Base-by-base conservation (phyloP, 2,329 filamentous ascomycete genomes). In the Pestalotiopsis sp. region DNA sequence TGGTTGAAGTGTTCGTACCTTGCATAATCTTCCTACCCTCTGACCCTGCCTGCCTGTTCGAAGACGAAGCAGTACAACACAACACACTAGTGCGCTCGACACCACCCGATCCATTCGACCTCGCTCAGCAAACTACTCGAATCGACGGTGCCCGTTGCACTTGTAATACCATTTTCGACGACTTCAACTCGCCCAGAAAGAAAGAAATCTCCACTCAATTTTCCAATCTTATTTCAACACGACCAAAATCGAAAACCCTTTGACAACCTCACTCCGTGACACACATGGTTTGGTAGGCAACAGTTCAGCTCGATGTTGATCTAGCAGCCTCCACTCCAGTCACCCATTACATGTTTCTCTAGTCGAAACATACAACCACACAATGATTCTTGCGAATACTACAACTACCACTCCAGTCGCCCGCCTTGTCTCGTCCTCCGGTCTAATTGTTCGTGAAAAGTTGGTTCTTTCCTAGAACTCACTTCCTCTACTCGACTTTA, bases 341-440 rank as follows among this genome's bases (percentile, higher is more conserved):
- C 76, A 75, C 74, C 67, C 63, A 49, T 36, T 71, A 68, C 72
- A 77, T 75, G 72, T 75, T 75, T 77, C 74, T 70, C 64, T 70
- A 59, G 66, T 70, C 64, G 76, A 75, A 78, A 77, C 78, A 76
- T 72, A 76, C 69, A 66, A 72, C 73, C 77, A 78, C 81, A 89
- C 83, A 76, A 91, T 91, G 89, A 84, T 83, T 86, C 78, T 89
- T 88, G 84, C 81, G 84, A 82, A 80, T 80, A 79, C 78, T 75
- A 75, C 75, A 75, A 74, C 78, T 78, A 80, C 78, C 74, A 83
- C 81, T 83, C 85, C 88, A 90, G 89, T 90, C 87, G 88, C 85
- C 86, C 83, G 87, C 87, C 86, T 83, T 81, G 86, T 84, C 82
- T 84, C 82, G 87, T 88, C 85, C 78, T 84, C 87, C 87, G 86